Evolutionary conservation across 176 grass and related monocot genomes (phyloP), one percentile per base, ranked within the genome.

Genomic region (Musa troglodytarum): DNA sequence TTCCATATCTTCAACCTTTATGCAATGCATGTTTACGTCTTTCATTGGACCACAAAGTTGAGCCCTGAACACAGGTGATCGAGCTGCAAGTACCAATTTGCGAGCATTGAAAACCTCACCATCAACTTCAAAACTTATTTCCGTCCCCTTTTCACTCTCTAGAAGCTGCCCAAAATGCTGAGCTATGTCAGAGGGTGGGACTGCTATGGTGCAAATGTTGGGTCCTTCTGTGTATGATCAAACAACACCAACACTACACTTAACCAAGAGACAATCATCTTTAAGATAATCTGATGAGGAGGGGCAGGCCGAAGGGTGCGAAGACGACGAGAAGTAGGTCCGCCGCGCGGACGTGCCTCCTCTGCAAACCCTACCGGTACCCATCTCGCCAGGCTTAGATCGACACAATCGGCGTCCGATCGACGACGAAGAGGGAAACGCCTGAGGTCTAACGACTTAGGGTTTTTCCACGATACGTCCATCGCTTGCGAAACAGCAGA

Each of bases 11-110:
- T 98, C 90, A 54, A 98, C 73, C 50, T 62, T 85, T 82, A 98
- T 91, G 70, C 82, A 86, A 65, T 85, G 85, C 90, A 93, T 91
- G 76, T 93, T 76, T 61, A 85, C 90, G 76, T 91, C 90, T 69
- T 93, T 98, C 94, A 98, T 98, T 49, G 94, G 94, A 58, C 94
- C 94, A 87, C 93, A 98, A 68, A 98, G 88, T 63, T 98, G 94
- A 22, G 94, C 94, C 87, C 86, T 93, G 72, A 98, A 93, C 72
- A 98, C 94, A 76, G 94, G 94, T 17, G 94, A 98, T 12, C 94
- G 75, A 22, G 88, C 94, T 19, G 88, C 86, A 81, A 98, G 82
- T 81, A 98, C 82, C 50, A 98, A 85, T 77, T 98, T 98, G 63
- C 93, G 94, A 53, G 88, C 94, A 72, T 77, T 73, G 76, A 93